Evolutionary conservation across 306 rosid species (phyloP).

Genomic region (Inga leiocalycina): DNA sequence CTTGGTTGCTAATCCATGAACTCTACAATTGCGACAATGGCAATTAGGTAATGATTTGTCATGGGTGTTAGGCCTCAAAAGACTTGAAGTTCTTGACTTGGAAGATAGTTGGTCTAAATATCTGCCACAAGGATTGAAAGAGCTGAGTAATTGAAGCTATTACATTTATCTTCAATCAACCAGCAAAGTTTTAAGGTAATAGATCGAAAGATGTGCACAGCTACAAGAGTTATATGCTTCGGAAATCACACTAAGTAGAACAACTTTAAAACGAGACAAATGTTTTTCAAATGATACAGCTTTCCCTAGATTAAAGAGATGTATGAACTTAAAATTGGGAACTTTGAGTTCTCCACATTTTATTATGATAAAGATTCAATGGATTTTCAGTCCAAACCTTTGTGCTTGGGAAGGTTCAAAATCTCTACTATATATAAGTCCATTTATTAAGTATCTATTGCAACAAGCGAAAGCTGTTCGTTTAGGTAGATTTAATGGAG

Average conservation of each 20-base stretch:
- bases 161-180: background rate
- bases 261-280: background rate
- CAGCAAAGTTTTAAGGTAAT: background rate
- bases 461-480: background rate
- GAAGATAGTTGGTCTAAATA: accelerated
- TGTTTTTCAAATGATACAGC: background rate
- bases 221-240: background rate
- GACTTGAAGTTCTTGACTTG: constrained; percentile 4
- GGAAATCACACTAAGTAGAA: too few species aligned
- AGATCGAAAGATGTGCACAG: background rate
- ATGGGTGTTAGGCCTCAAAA: background rate
- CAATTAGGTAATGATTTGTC: background rate
- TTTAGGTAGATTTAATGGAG: background rate
- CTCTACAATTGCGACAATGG: accelerated
- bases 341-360: accelerated
- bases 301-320: background rate
- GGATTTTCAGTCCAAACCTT: background rate
- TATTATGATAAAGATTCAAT: background rate
- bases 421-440: background rate
- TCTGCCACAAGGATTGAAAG: too few species aligned
- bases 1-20: background rate
- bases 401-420: background rate
- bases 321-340: background rate
- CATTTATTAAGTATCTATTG: too few species aligned
- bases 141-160: background rate